A percentile compares a stretch with the other conserved stretches of the same genome.
phyloP scores from a whole-genome alignment of 805 yeast genomes.

The Candida methanosorbosa region DNA sequence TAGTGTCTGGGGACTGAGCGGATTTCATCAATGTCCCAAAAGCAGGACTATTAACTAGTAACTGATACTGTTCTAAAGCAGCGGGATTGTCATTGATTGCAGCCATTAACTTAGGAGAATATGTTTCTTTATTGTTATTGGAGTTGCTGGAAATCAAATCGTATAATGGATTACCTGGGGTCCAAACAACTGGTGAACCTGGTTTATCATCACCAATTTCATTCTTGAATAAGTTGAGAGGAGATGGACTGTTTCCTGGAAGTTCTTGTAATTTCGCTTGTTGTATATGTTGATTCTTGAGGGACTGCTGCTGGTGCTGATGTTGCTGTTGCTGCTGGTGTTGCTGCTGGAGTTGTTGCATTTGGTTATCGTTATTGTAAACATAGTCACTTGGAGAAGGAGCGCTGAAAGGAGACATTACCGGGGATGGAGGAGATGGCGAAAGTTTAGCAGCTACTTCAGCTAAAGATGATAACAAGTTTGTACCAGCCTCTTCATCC shows the following conservation, averaged over 20 bases:
- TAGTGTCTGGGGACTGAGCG: conserved; percentile 6
- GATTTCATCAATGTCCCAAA: conserved; percentile 6
- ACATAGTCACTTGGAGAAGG: conserved; percentile 7
- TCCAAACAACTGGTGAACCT: conserved; percentile 8
- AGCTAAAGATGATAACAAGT: conserved; percentile 9
- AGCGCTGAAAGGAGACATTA: conserved; percentile 6
- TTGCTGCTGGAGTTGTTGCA: too few relatives aligned
- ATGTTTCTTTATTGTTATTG: conserved; percentile 11
- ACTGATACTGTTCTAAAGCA: conserved; percentile 15
- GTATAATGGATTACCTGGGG: conserved; percentile 13
- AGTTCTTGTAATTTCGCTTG: background rate
- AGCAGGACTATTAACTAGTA: conserved; percentile 10
- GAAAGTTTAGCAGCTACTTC: conserved; percentile 13
- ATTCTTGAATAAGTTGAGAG: conserved; percentile 12
- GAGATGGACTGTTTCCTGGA: conserved; percentile 4
- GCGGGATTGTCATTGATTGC: conserved; percentile 15
- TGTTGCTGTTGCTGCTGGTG: background rate
- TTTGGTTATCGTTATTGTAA: background rate
- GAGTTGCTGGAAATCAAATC: conserved; percentile 14
- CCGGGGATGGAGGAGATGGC: conserved; percentile 6
- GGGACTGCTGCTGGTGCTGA: background rate
- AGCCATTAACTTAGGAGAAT: conserved; percentile 16
- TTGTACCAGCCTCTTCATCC: conserved; percentile 4
- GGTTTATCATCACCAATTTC: background rate
- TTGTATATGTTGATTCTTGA: background rate